These are phyloP conservation scores for Metschnikowia lachancei DNA, from an alignment of 805 yeast species.

Conservation along the genomic window DNA sequence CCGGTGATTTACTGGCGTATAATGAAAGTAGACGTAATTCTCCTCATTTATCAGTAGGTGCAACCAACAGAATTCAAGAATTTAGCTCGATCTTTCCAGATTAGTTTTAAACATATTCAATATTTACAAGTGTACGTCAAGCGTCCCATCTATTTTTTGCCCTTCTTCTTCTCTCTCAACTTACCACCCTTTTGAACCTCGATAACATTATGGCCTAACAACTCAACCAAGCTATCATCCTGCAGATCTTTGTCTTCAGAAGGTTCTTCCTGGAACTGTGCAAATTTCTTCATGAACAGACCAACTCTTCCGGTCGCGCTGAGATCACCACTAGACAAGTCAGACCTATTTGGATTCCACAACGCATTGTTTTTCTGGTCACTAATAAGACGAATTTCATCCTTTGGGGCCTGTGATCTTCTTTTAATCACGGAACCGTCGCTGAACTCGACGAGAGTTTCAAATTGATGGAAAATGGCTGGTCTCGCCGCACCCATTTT, in stretches of 20 bases:
- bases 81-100: neutral
- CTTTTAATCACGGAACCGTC: conserved; percentile 90
- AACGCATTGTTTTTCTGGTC: conserved; percentile 85
- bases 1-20: neutral
- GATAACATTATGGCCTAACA: conserved; percentile 56
- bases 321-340: conserved; percentile 70
- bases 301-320: conserved; percentile 79
- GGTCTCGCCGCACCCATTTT: conserved; percentile 86
- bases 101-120: neutral
- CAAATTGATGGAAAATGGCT: conserved; percentile 87
- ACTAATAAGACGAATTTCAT: conserved; percentile 76
- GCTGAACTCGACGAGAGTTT: conserved; percentile 82
- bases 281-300: conserved; percentile 67
- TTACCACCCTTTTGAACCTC: conserved; percentile 59
- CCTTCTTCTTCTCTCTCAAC: conserved; percentile 44
- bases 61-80: too few relatives aligned
- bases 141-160: conserved; percentile 22
- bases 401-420: conserved; percentile 83
- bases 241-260: conserved; percentile 29
- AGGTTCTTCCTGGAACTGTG: conserved; percentile 37
- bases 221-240: conserved; percentile 53
- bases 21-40: too few relatives aligned
- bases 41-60: too few relatives aligned
- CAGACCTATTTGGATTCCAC: conserved; percentile 88
- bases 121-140: conserved; percentile 9